phyloP scores from a whole-genome alignment of 768 basidiomycete species.

The Rickenella mellea region DNA sequence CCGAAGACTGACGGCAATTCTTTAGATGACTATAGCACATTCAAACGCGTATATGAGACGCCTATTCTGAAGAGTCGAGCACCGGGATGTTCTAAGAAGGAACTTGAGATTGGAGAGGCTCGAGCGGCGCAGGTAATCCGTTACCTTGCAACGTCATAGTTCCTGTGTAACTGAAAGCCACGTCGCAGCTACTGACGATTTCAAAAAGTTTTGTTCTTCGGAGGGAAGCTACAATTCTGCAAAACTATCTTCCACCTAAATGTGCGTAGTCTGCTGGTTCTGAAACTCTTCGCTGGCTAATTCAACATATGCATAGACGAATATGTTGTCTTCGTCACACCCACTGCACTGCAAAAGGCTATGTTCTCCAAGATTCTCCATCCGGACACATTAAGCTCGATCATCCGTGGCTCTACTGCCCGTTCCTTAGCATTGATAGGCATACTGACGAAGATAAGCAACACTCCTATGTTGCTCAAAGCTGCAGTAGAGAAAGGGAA shows the following conservation, averaged over 20 bases:
- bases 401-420: constrained; percentile 63
- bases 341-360: constrained; percentile 71
- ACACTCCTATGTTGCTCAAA: constrained; percentile 80
- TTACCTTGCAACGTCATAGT: neutral
- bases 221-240: constrained; percentile 73
- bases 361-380: constrained; percentile 73
- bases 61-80: constrained; percentile 83
- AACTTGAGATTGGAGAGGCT: constrained; percentile 69
- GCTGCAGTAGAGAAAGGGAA: constrained; percentile 62
- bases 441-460: constrained; percentile 82
- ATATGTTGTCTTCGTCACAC: constrained; percentile 95
- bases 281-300: neutral
- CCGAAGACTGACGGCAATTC: neutral
- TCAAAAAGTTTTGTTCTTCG: constrained; percentile 85
- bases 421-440: constrained; percentile 76
- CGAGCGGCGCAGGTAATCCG: constrained; percentile 60
- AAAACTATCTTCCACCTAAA: constrained; percentile 86
- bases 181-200: constrained; percentile 52
- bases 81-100: constrained; percentile 62
- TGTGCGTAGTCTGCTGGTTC: constrained; percentile 34
- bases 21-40: constrained; percentile 71
- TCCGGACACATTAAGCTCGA: constrained; percentile 55
- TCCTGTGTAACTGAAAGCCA: too few species aligned
- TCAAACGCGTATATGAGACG: constrained; percentile 73
- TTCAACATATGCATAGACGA: constrained; percentile 51